These are phyloP conservation scores for Syzygium malaccense DNA, from an alignment of 441 rosid species.

Conservation along the genomic window DNA sequence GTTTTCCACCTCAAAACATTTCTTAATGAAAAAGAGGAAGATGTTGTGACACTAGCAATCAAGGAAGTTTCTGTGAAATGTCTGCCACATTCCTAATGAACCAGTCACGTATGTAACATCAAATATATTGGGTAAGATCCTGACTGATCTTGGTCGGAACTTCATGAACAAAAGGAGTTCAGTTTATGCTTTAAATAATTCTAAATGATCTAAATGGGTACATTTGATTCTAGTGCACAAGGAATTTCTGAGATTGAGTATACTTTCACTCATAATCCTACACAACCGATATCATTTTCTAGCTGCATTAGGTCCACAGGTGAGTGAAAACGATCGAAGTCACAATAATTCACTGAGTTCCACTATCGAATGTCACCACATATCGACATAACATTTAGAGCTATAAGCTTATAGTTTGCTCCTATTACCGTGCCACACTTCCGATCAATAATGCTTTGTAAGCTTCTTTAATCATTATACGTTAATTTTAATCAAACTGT, in stretches of 20 bases:
- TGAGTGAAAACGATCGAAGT: background rate
- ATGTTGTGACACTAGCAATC: background rate
- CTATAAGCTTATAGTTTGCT: background rate
- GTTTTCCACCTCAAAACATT: background rate
- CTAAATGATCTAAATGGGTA: background rate
- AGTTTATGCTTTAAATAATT: background rate
- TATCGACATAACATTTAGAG: background rate
- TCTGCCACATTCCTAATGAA: background rate
- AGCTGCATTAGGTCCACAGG: background rate
- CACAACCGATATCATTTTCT: background rate
- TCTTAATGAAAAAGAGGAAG: background rate
- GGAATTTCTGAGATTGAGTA: background rate
- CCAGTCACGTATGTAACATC: background rate
- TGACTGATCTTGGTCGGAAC: background rate
- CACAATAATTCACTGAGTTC: background rate
- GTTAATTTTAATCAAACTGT: background rate
- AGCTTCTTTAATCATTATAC: background rate
- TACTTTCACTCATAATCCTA: background rate
- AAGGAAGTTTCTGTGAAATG: background rate
- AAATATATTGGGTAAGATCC: background rate
- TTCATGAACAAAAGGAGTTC: background rate
- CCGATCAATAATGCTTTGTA: background rate
- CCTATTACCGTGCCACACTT: background rate
- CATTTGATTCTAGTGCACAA: background rate
- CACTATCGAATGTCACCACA: background rate